phyloP scores from a whole-genome alignment of 495 filamentous ascomycete species.

The Glutinoglossum americanum region DNA sequence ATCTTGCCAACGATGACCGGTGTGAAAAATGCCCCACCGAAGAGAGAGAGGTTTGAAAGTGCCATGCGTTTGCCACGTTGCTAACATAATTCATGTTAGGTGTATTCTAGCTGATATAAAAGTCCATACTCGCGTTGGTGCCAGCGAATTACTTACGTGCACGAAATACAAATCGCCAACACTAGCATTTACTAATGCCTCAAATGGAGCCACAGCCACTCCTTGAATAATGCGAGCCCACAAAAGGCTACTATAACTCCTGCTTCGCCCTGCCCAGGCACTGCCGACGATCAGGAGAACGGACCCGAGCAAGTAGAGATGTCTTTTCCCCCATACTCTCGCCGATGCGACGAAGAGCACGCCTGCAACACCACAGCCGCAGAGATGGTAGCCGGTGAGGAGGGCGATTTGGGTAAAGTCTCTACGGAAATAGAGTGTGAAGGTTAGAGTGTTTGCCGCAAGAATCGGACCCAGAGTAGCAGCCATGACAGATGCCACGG shows the following conservation, averaged over 20 bases:
- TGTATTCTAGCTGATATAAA: not conserved
- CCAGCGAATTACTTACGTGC: slow-evolving; percentile 24
- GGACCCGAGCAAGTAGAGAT: slow-evolving; percentile 65
- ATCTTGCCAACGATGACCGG: slow-evolving; percentile 78
- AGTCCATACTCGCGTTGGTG: not conserved
- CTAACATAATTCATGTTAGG: slow-evolving; percentile 15
- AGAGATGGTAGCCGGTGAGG: slow-evolving; percentile 71
- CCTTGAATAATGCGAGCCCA: slow-evolving; percentile 33
- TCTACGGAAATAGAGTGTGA: slow-evolving; percentile 34
- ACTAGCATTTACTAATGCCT: slow-evolving; percentile 22
- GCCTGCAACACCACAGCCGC: slow-evolving; percentile 60
- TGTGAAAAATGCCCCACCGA: slow-evolving; percentile 82
- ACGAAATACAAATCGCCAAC: slow-evolving; percentile 17
- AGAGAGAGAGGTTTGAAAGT: slow-evolving; percentile 67
- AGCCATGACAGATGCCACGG: slow-evolving; percentile 57
- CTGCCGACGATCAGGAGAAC: slow-evolving; percentile 48
- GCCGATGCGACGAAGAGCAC: slow-evolving; percentile 70
- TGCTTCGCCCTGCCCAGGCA: slow-evolving; percentile 57
- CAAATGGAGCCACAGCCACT: slow-evolving; percentile 23
- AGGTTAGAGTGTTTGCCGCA: slow-evolving; percentile 62
- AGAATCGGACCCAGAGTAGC: slow-evolving; percentile 64
- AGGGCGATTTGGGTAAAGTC: slow-evolving; percentile 53
- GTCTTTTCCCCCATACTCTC: slow-evolving; percentile 81
- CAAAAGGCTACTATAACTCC: slow-evolving; percentile 46
- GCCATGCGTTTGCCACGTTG: slow-evolving; percentile 80